Percentiles rank a stretch among this genome's conserved stretches.
Evolutionary conservation across 306 rosid genomes (phyloP).

Genomic region (Cyclanthera cordifolia): DNA sequence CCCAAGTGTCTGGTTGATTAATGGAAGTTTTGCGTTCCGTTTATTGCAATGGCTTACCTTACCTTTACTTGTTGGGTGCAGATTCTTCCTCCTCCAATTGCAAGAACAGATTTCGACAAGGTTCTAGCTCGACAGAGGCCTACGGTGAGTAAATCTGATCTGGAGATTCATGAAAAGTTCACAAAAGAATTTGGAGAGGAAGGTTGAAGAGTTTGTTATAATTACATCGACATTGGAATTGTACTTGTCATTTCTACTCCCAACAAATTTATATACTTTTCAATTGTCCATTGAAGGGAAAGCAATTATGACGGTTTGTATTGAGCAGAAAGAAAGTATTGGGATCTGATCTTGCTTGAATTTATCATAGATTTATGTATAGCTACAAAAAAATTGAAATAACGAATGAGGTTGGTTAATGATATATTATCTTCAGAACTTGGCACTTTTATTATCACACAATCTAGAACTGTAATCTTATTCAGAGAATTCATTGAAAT

Average conservation of each 20-base stretch:
- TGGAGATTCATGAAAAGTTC: slow-evolving; percentile 84
- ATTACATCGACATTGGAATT: slow-evolving; percentile 23
- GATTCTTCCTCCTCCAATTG: slow-evolving; percentile 95
- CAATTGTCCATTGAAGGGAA: slow-evolving; percentile 4
- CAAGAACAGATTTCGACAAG: slow-evolving; percentile 81
- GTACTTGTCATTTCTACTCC: slow-evolving; percentile 35
- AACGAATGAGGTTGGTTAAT: not conserved
- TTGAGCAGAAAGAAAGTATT: not conserved
- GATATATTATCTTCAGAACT: not conserved
- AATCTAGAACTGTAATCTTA: not conserved
- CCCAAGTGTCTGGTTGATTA: not conserved
- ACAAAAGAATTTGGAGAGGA: slow-evolving; percentile 98
- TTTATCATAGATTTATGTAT: slow-evolving; percentile 3
- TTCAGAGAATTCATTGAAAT: not conserved
- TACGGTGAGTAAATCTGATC: slow-evolving; percentile 87
- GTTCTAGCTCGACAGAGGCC: slow-evolving; percentile 96
- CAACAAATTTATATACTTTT: slow-evolving; percentile 26
- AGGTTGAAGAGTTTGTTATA: slow-evolving; percentile 46
- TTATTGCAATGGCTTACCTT: not conserved
- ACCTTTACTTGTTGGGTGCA: slow-evolving; percentile 25
- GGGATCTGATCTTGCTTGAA: not conserved
- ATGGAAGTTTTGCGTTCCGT: not conserved
- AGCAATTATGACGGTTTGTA: slow-evolving; percentile 7
- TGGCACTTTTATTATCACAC: not conserved
- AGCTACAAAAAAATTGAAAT: slow-evolving; percentile 2